Percentiles rank a stretch among this genome's conserved stretches.
These are phyloP conservation scores for Entrophospora sp. DNA, from an alignment of 192 early-diverging fungal genomes.

Conservation along the genomic window DNA sequence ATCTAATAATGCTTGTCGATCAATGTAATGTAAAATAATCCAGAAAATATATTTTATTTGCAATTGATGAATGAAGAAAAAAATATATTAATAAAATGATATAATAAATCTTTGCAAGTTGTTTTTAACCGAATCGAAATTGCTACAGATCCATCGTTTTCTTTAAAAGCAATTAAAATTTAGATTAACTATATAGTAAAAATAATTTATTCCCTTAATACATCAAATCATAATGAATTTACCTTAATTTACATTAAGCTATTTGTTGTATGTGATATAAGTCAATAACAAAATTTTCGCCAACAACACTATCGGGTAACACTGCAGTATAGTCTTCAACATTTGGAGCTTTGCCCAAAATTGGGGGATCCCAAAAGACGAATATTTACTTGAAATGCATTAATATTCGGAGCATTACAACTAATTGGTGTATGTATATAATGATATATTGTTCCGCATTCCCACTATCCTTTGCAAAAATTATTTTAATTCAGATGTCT, in stretches of 20 bases:
- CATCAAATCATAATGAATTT: not conserved
- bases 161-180: not conserved
- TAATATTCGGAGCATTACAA: not conserved
- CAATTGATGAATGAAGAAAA: too few species aligned
- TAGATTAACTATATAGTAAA: not conserved
- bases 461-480: not conserved
- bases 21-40: too few species aligned
- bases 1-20: too few species aligned
- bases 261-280: not conserved
- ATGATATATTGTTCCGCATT: not conserved
- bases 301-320: not conserved
- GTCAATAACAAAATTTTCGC: not conserved
- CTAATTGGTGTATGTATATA: not conserved
- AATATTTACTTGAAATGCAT: constrained; percentile 11
- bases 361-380: constrained; percentile 1
- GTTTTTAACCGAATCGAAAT: too few species aligned
- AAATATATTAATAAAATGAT: too few species aligned
- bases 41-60: too few species aligned
- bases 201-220: not conserved
- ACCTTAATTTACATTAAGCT: not conserved
- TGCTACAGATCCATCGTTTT: not conserved
- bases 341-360: not conserved
- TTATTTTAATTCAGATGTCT: not conserved
- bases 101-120: too few species aligned
- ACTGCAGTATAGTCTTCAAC: not conserved